Base-by-base conservation (phyloP, 148 eudicot genomes). In the Polygonum aviculare region DNA sequence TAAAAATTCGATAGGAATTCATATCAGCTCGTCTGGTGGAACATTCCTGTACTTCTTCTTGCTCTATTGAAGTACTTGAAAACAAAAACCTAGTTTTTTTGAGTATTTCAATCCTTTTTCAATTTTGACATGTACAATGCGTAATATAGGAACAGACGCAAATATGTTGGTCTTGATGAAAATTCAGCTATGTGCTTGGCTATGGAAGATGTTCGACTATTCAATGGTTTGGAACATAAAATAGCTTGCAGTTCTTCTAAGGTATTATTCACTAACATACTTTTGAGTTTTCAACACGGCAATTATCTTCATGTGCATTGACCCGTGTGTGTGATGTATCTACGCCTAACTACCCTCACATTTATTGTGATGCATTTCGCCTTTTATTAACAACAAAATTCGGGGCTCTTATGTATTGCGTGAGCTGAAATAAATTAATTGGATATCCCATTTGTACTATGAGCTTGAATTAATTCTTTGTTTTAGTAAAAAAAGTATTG, bases 211-310 rank as follows among this genome's bases (percentile, higher is more conserved):
- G 85, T 88, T 76, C 72, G 55, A 44, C 40, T 87, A 80, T 84
- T 86, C 76, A 94, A 94, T 76, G 97, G 96, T 35, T 84, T 94
- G 89, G 98, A 94, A 80, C 90, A 95, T 84, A 92, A 94, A 86
- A 85, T 92, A 86, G 77, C 97, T 78, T 88, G 97, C 79, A 84
- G 78, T 81, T 80, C 97, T 54, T 94, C 97, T 38, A 94, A 94
- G 98, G 98, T 94, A 85, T 18, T 40, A 2, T 52, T 16, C 48
- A 60, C 35, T 8, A 9, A 3, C 26, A 21, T n/a, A 26, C 36
- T 60, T 60, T 60, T 10, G 67, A 60, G 67, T 26, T 60, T 60
- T 22, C 26, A 60, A 3, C 36, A 8, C 4, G 36, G 11, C 35
- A 21, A 59, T 59, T 35, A 59, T 59, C 33, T 22, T 59, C 35